phyloP scores from a whole-genome alignment of 75 land plant genomes.

The Pinus taeda region DNA sequence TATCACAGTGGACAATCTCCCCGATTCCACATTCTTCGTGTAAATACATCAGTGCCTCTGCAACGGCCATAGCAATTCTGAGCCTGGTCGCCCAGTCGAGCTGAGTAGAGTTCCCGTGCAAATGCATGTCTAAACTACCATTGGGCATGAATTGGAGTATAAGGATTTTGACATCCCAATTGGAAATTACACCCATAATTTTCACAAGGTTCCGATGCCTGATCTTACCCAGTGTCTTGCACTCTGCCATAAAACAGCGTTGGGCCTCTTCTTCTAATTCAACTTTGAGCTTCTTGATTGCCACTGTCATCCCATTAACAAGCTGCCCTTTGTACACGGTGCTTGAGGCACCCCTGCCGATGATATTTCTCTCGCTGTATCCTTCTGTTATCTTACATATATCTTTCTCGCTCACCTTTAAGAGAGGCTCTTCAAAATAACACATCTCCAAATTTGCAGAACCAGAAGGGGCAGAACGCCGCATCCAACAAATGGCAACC shows the following conservation, averaged over 20 bases:
- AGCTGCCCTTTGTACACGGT: constrained; percentile 29
- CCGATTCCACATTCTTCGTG: not conserved
- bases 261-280: not conserved
- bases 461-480: not conserved
- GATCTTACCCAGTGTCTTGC: constrained; percentile 13
- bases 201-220: constrained; percentile 18
- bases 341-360: constrained; percentile 25
- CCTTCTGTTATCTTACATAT: not conserved
- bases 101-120: constrained; percentile 2
- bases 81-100: constrained; percentile 14
- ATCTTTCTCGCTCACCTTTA: not conserved
- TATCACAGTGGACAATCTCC: not conserved
- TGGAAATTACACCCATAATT: constrained; percentile 9
- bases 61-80: constrained; percentile 10
- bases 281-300: constrained; percentile 22
- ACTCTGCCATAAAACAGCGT: constrained; percentile 4
- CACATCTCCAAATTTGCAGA: not conserved
- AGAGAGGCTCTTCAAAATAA: not conserved
- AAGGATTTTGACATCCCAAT: constrained; percentile 11
- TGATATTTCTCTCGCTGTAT: constrained; percentile 16
- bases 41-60: not conserved
- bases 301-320: constrained; percentile 16
- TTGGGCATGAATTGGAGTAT: constrained; percentile 27
- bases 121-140: constrained; percentile 22
- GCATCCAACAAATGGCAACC: too few species aligned